A percentile compares a stretch with the other conserved stretches of the same genome.
phyloP scores from a whole-genome alignment of 495 filamentous ascomycete genomes.

The Podospora sp. region DNA sequence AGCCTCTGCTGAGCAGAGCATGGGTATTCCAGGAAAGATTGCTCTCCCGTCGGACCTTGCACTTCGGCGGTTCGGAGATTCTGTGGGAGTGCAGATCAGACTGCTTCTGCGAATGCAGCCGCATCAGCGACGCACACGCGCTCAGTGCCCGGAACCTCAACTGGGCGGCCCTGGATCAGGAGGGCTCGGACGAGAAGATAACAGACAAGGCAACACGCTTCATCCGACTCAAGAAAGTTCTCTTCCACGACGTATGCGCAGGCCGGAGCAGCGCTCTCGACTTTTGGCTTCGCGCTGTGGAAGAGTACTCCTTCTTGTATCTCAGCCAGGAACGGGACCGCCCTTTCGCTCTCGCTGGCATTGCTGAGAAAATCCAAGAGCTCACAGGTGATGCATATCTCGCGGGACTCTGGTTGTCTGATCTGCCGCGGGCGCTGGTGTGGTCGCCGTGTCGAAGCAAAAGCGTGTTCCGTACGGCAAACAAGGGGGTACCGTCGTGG shows the following conservation, averaged over 20 bases:
- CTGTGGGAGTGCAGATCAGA: constrained; percentile 37
- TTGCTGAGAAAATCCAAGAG: constrained; percentile 17
- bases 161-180: neutral
- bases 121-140: constrained; percentile 18
- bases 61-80: constrained; percentile 33
- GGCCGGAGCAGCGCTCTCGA: constrained; percentile 11
- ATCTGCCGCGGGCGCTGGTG: constrained; percentile 20
- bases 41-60: constrained; percentile 33
- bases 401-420: constrained; percentile 21
- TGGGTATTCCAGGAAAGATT: constrained; percentile 44
- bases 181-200: neutral
- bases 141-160: constrained; percentile 21
- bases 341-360: constrained; percentile 23
- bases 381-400: constrained; percentile 4
- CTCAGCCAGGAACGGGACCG: constrained; percentile 23
- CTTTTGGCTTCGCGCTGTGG: constrained; percentile 28
- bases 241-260: constrained; percentile 18
- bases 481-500: constrained; percentile 15
- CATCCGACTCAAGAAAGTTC: constrained; percentile 22
- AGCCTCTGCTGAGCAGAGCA: constrained; percentile 27
- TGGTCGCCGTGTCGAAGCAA: constrained; percentile 24
- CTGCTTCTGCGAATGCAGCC: constrained; percentile 34
- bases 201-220: neutral
- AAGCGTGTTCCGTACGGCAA: constrained; percentile 9
- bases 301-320: constrained; percentile 27